Evolutionary conservation across 805 yeast genomes (phyloP).

Genomic region (Kazachstania viticola): DNA sequence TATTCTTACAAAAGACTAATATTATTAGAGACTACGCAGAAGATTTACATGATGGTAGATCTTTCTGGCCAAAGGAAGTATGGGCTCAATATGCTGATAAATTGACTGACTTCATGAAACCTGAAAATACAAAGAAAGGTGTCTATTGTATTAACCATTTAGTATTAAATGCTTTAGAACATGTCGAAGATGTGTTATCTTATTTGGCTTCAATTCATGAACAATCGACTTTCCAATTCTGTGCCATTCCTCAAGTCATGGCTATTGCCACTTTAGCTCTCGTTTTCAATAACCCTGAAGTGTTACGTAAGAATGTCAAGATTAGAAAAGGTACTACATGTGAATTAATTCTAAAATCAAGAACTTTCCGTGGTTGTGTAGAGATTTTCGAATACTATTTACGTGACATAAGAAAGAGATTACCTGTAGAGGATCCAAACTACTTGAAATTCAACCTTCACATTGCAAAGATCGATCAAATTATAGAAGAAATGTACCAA

Average conservation of each 20-base stretch:
- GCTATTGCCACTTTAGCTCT: constrained; percentile 89
- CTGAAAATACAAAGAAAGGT: constrained; percentile 41
- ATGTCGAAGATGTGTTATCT: constrained; percentile 62
- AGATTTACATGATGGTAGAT: constrained; percentile 82
- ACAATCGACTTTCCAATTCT: constrained; percentile 75
- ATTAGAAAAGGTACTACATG: constrained; percentile 85
- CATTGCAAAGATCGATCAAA: constrained; percentile 84
- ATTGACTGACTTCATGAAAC: constrained; percentile 46
- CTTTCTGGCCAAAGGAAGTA: constrained; percentile 92
- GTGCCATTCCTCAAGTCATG: constrained; percentile 98
- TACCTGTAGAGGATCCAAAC: constrained; percentile 74
- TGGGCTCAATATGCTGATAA: constrained; percentile 73
- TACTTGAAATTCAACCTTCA: constrained; percentile 72
- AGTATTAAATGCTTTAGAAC: constrained; percentile 66
- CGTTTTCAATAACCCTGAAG: constrained; percentile 68
- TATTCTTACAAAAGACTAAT: constrained; percentile 89
- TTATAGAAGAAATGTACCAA: constrained; percentile 69
- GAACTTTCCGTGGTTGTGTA: constrained; percentile 66
- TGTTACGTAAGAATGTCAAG: constrained; percentile 65
- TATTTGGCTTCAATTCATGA: constrained; percentile 71
- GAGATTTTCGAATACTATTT: constrained; percentile 66
- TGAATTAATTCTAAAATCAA: constrained; percentile 56
- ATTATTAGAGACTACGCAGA: constrained; percentile 92
- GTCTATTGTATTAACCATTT: constrained; percentile 70
- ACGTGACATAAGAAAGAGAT: constrained; percentile 64